These are phyloP conservation scores for Cochlearia excelsa DNA, from an alignment of 345 rosid species.

Conservation along the genomic window DNA sequence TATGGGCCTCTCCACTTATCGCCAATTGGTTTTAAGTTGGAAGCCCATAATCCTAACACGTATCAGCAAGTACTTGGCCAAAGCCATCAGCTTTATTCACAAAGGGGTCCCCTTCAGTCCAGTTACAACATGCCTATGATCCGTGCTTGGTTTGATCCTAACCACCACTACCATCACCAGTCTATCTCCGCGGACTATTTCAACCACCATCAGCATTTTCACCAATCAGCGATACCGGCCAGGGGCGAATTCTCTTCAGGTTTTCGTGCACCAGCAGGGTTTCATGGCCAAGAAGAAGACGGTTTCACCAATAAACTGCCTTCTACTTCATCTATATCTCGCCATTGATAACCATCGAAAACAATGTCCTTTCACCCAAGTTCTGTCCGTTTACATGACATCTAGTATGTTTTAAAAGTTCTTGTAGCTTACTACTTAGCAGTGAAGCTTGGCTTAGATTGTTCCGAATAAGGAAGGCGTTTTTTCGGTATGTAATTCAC, in stretches of 20 bases:
- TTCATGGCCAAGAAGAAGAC: conserved; percentile 34
- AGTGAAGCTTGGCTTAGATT: conserved; percentile 22
- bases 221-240: conserved; percentile 49
- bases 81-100: conserved; percentile 56
- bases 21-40: too few relatives aligned
- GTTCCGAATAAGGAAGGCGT: conserved; percentile 20
- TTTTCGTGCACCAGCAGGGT: too few relatives aligned
- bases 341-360: conserved; percentile 47
- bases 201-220: conserved; percentile 19
- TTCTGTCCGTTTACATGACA: conserved; percentile 8
- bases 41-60: too few relatives aligned
- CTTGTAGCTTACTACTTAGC: conserved; percentile 6
- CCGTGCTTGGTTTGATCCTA: conserved; percentile 77
- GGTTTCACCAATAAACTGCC: conserved; percentile 70
- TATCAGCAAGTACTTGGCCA: conserved; percentile 57
- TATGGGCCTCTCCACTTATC: too few relatives aligned
- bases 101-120: conserved; percentile 99
- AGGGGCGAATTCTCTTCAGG: conserved; percentile 28
- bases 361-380: conserved; percentile 23
- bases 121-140: conserved; percentile 58
- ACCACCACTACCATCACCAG: conserved; percentile 36
- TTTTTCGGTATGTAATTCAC: conserved; percentile 32
- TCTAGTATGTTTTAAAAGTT: neutral
- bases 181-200: conserved; percentile 11
- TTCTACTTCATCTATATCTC: conserved; percentile 82